A percentile compares a stretch with the other conserved stretches of the same genome.
Conservation (phyloP, 345 rosid genomes). For the Hibiscus tridactylites region DNA sequence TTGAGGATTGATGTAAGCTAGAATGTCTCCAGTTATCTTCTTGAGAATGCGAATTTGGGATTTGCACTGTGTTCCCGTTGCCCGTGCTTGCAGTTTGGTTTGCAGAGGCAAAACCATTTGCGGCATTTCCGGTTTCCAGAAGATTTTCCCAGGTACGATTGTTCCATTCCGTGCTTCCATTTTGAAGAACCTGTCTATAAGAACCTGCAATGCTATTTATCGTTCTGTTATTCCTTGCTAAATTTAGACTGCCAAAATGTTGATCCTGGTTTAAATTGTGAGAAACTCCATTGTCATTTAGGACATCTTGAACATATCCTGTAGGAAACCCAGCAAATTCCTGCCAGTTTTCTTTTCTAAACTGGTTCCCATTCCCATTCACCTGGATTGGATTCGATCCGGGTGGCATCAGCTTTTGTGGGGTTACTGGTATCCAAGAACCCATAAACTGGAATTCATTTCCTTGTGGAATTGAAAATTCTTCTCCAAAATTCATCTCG, state of each 20-base stretch:
- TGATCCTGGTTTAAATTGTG: slow-evolving; percentile 17
- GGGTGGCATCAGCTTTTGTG: slow-evolving; percentile 26
- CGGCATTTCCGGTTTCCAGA: slow-evolving; percentile 14
- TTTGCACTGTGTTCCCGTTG: slow-evolving; percentile 12
- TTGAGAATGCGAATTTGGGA: slow-evolving; percentile 25
- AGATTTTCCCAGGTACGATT: slow-evolving; percentile 15
- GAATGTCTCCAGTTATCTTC: slow-evolving; percentile 15
- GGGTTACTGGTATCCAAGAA: slow-evolving; percentile 43
- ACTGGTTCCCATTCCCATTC: slow-evolving; percentile 16
- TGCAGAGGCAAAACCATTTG: slow-evolving; percentile 12
- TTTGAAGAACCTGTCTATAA: slow-evolving; percentile 7
- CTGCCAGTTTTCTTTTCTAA: slow-evolving; percentile 22
- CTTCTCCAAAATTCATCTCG: slow-evolving; percentile 24
- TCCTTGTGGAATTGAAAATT: slow-evolving; percentile 20
- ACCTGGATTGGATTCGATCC: slow-evolving; percentile 19
- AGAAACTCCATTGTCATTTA: slow-evolving; percentile 10
- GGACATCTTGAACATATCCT: slow-evolving; percentile 11
- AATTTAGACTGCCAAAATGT: slow-evolving; percentile 9
- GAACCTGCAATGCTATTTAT: slow-evolving; percentile 30
- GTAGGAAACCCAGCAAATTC: slow-evolving; percentile 21
- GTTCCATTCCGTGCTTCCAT: slow-evolving; percentile 15
- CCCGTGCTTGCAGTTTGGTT: slow-evolving; percentile 10
- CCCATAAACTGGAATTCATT: slow-evolving; percentile 21
- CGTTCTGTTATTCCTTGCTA: slow-evolving; percentile 16
- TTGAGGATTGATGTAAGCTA: slow-evolving; percentile 21